Evolutionary conservation across 1,139 yeast genomes (phyloP).

Genomic region (Blastobotrys proliferans): DNA sequence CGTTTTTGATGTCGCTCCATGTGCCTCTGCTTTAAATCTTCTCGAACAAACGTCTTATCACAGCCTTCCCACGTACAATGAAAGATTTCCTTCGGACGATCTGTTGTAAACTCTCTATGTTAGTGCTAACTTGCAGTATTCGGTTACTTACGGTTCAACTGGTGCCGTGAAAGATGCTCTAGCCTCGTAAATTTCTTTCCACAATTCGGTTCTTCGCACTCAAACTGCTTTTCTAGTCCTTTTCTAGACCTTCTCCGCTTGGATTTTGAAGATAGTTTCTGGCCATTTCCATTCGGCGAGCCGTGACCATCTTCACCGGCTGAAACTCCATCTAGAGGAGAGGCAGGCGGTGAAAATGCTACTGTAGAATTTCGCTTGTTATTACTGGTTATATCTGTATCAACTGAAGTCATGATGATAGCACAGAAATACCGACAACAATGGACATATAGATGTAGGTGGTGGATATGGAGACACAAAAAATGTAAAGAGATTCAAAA

Average conservation of each 20-base stretch:
- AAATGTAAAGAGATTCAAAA: too few relatives aligned
- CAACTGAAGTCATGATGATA: too few relatives aligned
- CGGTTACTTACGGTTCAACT: conserved; percentile 33
- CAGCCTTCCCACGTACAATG: conserved; percentile 50
- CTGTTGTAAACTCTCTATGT: conserved; percentile 12
- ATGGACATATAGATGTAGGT: too few relatives aligned
- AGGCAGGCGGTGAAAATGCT: too few relatives aligned
- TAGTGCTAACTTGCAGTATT: conserved; percentile 1
- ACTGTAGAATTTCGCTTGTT: too few relatives aligned
- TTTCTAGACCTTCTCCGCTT: conserved; percentile 23
- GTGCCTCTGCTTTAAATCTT: conserved; percentile 45
- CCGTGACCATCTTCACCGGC: not conserved
- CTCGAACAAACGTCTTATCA: conserved; percentile 56
- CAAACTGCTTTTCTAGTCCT: conserved; percentile 33
- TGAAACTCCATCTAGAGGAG: not conserved
- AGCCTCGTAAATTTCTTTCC: conserved; percentile 57
- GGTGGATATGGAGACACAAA: too few relatives aligned
- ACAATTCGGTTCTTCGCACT: conserved; percentile 52
- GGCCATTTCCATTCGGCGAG: not conserved
- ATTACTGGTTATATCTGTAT: too few relatives aligned
- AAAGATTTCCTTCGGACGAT: conserved; percentile 41
- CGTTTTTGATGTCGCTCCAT: conserved; percentile 43
- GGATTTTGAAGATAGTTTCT: not conserved
- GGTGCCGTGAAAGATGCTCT: conserved; percentile 41
- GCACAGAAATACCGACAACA: too few relatives aligned